Evolutionary conservation across 164 flowering plant species (phyloP), one percentile per base, ranked within the genome.

Genomic region (Kalanchoe fedtschenkoi): DNA sequence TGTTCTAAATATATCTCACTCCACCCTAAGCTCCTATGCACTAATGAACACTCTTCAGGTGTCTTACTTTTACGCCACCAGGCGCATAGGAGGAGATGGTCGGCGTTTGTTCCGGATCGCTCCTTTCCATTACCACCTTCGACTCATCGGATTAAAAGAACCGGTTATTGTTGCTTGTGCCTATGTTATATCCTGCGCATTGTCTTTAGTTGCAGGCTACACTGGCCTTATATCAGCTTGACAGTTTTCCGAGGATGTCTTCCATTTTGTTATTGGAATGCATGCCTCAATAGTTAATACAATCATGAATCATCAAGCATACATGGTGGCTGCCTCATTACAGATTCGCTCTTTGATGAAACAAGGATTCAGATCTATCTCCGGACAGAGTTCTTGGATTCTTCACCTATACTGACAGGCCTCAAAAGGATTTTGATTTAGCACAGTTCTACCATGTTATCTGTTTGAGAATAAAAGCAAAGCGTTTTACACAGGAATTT

Each of bases 181-280:
- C 14, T 92, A 88, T 65, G 41, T 74, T 58, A 43, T 83, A 30
- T 81, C 96, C 2, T 73, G 66, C 55, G 6, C 82, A 5, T 75
- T 89, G 72, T 75, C 90, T 26, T 17, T 86, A 44, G 56, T 71
- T 66, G 93, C 89, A 16, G 96, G 86, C 0, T 92, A 87, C 53
- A 66, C 83, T 1, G 98, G 90, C 66, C 93, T 92, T 34, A 75
- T 79, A 65, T 88, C 97, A 24, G 93, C 83, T 8, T 89, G 82
- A 70, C 26, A 47, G 28, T 9, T 44, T n/a, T 19, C 29, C 54
- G 24, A 47, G 8, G 21, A 47, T 21, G 51, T 24, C 51, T 4
- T 43, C 8, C 19, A 2, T 6, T n/a, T 43, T n/a, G 51, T 10
- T 43, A 43, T 10, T 21, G 6, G 24, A 21, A 9, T 13, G 13